Percentiles rank a stretch among this genome's conserved stretches.
Evolutionary conservation across 352 stramenopile species (phyloP).

Genomic region (Thalassiosira livingstoniorum): DNA sequence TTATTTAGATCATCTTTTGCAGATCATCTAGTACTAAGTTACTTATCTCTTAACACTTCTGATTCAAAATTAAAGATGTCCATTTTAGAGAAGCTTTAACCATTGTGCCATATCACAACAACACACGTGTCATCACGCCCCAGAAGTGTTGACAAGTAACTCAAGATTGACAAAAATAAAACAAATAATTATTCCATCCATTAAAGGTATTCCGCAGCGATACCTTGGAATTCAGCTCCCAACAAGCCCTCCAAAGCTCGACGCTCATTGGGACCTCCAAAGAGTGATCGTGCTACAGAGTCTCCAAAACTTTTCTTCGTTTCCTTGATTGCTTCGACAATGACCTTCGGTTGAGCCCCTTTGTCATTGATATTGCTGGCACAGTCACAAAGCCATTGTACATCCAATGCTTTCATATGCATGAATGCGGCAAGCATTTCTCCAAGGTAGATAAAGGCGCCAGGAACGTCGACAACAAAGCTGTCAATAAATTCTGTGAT

Average conservation of each 20-base stretch:
- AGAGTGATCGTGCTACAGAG: constrained; percentile 16
- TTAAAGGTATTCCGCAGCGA: constrained; percentile 1
- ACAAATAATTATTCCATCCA: no score
- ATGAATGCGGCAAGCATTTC: constrained; percentile 71
- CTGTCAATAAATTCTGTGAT: constrained; percentile 80
- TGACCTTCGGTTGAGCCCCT: constrained; percentile 37
- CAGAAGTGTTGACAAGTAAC: no score
- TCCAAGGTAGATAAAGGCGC: constrained; percentile 70
- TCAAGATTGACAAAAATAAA: no score
- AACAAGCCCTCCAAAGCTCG: constrained; percentile 41
- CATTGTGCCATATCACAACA: no score
- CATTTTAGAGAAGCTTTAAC: no score
- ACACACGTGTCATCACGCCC: no score
- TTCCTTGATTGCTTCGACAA: constrained; percentile 36
- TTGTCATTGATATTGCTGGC: constrained; percentile 51
- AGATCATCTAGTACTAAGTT: no score
- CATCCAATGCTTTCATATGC: constrained; percentile 57
- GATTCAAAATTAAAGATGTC: no score
- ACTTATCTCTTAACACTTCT: no score
- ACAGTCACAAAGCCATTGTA: constrained; percentile 68
- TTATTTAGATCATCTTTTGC: no score
- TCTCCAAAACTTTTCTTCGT: constrained; percentile 37
- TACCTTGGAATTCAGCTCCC: constrained; percentile 19
- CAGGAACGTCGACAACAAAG: constrained; percentile 68
- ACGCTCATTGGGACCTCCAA: constrained; percentile 28